Conservation (phyloP, 2,329 filamentous ascomycete species). For the Exophiala sp. region DNA sequence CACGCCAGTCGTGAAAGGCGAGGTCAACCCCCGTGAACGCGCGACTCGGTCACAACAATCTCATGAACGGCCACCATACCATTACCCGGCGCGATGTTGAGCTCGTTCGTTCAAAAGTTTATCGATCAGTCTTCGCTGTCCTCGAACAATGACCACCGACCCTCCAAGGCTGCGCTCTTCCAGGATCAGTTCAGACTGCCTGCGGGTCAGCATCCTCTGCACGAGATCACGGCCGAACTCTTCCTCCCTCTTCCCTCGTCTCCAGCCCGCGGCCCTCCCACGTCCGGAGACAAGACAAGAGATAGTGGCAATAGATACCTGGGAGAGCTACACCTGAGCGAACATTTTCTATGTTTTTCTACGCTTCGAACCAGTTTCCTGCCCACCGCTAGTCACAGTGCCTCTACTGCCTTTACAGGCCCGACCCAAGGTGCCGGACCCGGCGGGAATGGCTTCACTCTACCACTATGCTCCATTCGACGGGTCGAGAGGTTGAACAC, state of each 20-base stretch:
- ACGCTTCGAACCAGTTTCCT: conserved; percentile 85
- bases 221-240: conserved; percentile 94
- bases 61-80: conserved; percentile 4
- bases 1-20: background rate
- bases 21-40: background rate
- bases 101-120: conserved; percentile 87
- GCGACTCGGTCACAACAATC: background rate
- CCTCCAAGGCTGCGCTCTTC: conserved; percentile 87
- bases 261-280: conserved; percentile 35
- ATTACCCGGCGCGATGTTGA: conserved; percentile 39
- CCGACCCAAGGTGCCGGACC: conserved; percentile 90
- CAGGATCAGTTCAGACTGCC: conserved; percentile 95
- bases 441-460: conserved; percentile 89
- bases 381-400: conserved; percentile 68
- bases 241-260: conserved; percentile 71
- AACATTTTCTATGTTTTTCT: conserved; percentile 93
- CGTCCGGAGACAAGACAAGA: conserved; percentile 56
- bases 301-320: conserved; percentile 75
- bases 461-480: conserved; percentile 85
- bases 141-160: conserved; percentile 66
- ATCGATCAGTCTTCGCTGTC: conserved; percentile 82
- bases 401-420: conserved; percentile 79
- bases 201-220: conserved; percentile 81
- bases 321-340: conserved; percentile 87
- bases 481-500: conserved; percentile 89